A percentile compares a stretch with the other conserved stretches of the same genome.
Conservation (phyloP, 2,329 filamentous ascomycete genomes). For the Diplocarpon mali region DNA sequence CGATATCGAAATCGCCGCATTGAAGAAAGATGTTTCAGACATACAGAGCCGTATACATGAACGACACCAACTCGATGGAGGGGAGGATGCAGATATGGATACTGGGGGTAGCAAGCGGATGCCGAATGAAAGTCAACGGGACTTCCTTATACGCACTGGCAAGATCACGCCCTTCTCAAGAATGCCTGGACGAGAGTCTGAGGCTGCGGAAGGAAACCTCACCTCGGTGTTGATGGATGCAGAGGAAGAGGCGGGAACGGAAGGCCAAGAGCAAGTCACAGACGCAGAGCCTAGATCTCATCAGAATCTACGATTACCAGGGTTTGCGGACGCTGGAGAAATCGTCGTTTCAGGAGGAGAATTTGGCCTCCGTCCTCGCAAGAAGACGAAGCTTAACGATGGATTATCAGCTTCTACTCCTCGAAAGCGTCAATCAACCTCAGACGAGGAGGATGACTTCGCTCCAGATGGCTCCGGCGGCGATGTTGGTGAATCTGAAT, state of each 20-base stretch:
- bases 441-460: conserved; percentile 28
- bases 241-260: conserved; percentile 52
- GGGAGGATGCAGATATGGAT: conserved; percentile 33
- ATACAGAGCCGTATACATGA: conserved; percentile 74
- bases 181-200: conserved; percentile 47
- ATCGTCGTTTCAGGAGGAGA: conserved; percentile 34
- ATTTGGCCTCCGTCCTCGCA: conserved; percentile 47
- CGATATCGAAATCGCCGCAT: conserved; percentile 27
- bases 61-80: conserved; percentile 46
- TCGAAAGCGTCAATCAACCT: conserved; percentile 15
- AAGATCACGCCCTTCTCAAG: conserved; percentile 90
- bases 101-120: conserved; percentile 46
- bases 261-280: conserved; percentile 30
- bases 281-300: conserved; percentile 47
- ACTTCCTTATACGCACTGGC: conserved; percentile 87
- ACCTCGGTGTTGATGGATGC: conserved; percentile 72
- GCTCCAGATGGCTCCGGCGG: conserved; percentile 15
- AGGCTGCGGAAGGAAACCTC: conserved; percentile 55
- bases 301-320: conserved; percentile 61
- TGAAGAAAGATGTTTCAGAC: conserved; percentile 64
- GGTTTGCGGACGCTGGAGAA: conserved; percentile 47
- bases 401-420: conserved; percentile 20
- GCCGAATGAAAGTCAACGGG: conserved; percentile 72
- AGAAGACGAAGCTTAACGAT: conserved; percentile 38
- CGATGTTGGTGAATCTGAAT: conserved; percentile 26